Conservation (phyloP, 1,139 yeast species). For the Lodderomyces elongisporus region DNA sequence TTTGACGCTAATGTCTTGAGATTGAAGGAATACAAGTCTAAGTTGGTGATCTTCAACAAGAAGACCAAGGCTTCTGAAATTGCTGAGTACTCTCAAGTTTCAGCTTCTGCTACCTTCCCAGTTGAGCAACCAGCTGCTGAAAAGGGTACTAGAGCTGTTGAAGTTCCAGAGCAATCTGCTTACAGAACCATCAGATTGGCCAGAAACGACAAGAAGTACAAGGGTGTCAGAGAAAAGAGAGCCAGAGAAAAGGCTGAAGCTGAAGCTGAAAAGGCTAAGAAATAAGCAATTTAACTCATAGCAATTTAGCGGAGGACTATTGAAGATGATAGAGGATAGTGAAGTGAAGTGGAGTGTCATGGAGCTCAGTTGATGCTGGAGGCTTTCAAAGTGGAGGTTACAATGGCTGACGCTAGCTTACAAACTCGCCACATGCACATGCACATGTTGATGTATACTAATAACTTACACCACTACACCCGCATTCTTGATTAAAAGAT, state of each 20-base stretch:
- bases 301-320: not conserved
- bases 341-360: too few species aligned
- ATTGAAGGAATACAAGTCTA: constrained; percentile 93
- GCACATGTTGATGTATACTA: too few species aligned
- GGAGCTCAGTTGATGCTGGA: too few species aligned
- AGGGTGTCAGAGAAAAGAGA: constrained; percentile 97
- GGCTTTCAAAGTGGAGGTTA: too few species aligned
- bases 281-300: constrained; percentile 49
- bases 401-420: too few species aligned
- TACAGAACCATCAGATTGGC: constrained; percentile 95
- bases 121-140: constrained; percentile 73
- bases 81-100: constrained; percentile 67
- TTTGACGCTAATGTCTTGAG: constrained; percentile 93
- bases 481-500: too few species aligned
- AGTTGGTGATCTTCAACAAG: constrained; percentile 94
- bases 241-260: constrained; percentile 97
- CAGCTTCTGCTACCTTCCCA: constrained; percentile 87
- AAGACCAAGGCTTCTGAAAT: constrained; percentile 70
- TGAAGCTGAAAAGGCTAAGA: constrained; percentile 96
- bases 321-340: constrained; percentile 2
- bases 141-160: constrained; percentile 85
- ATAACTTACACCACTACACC: too few species aligned
- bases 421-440: too few species aligned
- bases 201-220: constrained; percentile 88
- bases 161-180: constrained; percentile 80